Evolutionary conservation across 2,329 filamentous ascomycete species (phyloP).

Genomic region (Epichloe sp.): DNA sequence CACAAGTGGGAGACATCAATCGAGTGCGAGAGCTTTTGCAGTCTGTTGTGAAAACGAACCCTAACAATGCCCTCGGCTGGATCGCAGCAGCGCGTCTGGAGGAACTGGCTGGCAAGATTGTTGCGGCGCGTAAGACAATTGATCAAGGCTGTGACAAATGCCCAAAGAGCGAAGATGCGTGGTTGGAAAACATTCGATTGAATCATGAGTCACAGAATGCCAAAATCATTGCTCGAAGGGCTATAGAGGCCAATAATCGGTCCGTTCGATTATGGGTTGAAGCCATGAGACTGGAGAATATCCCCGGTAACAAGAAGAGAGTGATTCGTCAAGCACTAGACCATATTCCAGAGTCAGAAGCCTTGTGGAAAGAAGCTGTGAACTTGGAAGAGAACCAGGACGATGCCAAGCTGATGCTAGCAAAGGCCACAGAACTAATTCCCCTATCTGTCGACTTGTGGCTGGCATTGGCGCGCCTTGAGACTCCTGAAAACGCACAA

Average conservation of each 20-base stretch:
- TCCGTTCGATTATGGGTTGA: slow-evolving; percentile 90
- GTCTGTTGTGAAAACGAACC: slow-evolving; percentile 94
- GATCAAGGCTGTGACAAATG: slow-evolving; percentile 80
- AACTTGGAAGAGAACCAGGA: slow-evolving; percentile 85
- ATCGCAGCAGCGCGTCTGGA: slow-evolving; percentile 88
- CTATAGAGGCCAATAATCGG: slow-evolving; percentile 80
- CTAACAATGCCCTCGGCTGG: slow-evolving; percentile 88
- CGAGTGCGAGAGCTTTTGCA: slow-evolving; percentile 85
- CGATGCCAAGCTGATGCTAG: slow-evolving; percentile 77
- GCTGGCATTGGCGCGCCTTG: slow-evolving; percentile 82
- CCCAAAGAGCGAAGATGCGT: slow-evolving; percentile 87
- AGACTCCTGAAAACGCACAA: slow-evolving; percentile 82
- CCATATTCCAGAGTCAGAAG: slow-evolving; percentile 85
- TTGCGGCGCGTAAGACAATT: slow-evolving; percentile 79
- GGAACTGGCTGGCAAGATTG: slow-evolving; percentile 82
- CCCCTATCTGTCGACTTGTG: slow-evolving; percentile 90
- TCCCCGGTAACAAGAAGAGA: slow-evolving; percentile 75
- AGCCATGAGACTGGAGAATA: slow-evolving; percentile 82
- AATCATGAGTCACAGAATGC: slow-evolving; percentile 79
- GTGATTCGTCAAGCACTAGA: slow-evolving; percentile 86
- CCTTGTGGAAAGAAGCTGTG: slow-evolving; percentile 95
- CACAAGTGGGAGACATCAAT: slow-evolving; percentile 88
- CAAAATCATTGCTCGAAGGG: slow-evolving; percentile 87
- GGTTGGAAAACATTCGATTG: slow-evolving; percentile 89
- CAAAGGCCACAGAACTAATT: slow-evolving; percentile 91